Conservation (phyloP, 164 flowering plant species). For the Amborella trichopoda region DNA sequence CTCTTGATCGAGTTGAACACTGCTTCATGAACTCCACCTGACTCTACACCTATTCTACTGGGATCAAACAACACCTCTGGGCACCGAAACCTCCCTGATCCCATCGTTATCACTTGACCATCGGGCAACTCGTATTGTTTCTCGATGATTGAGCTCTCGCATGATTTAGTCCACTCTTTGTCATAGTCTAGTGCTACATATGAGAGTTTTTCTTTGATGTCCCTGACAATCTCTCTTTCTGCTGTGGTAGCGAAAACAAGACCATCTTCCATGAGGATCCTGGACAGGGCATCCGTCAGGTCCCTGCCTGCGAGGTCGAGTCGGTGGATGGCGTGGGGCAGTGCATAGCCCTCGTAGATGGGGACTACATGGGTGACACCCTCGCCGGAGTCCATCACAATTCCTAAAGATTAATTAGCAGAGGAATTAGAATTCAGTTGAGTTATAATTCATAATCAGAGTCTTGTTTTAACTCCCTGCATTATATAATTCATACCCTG, state of each 20-base stretch:
- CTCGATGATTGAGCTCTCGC: constrained; percentile 9
- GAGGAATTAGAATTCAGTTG: too few species aligned
- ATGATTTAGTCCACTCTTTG: constrained; percentile 12
- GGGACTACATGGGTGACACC: constrained; percentile 24
- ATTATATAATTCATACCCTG: too few species aligned
- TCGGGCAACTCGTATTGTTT: constrained; percentile 18
- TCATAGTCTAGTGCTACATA: constrained; percentile 18
- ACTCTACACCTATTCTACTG: constrained; percentile 10
- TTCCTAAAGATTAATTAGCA: too few species aligned
- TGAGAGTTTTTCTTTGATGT: constrained; percentile 19
- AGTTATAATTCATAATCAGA: too few species aligned
- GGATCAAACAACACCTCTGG: constrained; percentile 16
- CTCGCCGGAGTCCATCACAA: constrained; percentile 27
- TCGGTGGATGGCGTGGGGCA: constrained; percentile 21
- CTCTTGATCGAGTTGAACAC: constrained; percentile 10
- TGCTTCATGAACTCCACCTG: constrained; percentile 13
- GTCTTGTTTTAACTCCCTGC: too few species aligned
- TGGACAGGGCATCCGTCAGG: constrained; percentile 18
- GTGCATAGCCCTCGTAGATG: constrained; percentile 23
- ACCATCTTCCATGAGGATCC: constrained; percentile 18
- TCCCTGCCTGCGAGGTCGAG: constrained; percentile 23
- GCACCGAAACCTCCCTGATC: constrained; percentile 13
- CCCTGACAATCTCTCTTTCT: constrained; percentile 22
- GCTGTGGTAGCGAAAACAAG: constrained; percentile 21
- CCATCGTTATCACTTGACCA: constrained; percentile 10